Evolutionary conservation across 177 flowering plant genomes (phyloP).

Genomic region (Vitis hybrid): DNA sequence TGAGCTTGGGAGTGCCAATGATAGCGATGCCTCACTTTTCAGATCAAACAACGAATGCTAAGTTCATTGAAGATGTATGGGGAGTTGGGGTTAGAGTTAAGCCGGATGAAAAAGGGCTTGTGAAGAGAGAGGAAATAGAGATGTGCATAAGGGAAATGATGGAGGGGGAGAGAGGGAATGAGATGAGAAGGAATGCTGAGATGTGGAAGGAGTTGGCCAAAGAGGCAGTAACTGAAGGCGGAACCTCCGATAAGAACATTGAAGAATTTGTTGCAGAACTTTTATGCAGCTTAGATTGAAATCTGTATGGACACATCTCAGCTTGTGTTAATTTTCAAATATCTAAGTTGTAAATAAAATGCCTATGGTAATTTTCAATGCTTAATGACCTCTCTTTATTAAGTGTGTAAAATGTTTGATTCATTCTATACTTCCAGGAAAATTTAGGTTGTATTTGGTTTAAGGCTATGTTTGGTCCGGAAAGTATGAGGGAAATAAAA

Average conservation of each 20-base stretch:
- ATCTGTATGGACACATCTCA: no score
- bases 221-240: constrained; percentile 54
- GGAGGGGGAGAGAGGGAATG: constrained; percentile 42
- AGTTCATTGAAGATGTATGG: constrained; percentile 54
- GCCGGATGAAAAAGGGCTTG: constrained; percentile 31
- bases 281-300: neutral
- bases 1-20: constrained; percentile 70
- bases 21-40: constrained; percentile 60
- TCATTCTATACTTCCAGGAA: no score
- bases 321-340: no score
- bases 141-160: constrained; percentile 46
- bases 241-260: constrained; percentile 56
- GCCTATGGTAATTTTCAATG: no score
- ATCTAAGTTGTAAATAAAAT: no score
- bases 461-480: no score
- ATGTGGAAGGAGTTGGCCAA: constrained; percentile 41
- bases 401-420: no score
- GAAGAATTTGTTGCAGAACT: constrained; percentile 29
- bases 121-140: constrained; percentile 39
- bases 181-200: constrained; percentile 28
- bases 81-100: constrained; percentile 39
- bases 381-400: no score
- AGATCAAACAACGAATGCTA: constrained; percentile 62
- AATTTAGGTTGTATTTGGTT: no score
- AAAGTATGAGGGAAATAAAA: no score